Percentiles rank a stretch among this genome's conserved stretches.
Conservation (phyloP, 2,329 filamentous ascomycete genomes). For the Diplodia sapinea region DNA sequence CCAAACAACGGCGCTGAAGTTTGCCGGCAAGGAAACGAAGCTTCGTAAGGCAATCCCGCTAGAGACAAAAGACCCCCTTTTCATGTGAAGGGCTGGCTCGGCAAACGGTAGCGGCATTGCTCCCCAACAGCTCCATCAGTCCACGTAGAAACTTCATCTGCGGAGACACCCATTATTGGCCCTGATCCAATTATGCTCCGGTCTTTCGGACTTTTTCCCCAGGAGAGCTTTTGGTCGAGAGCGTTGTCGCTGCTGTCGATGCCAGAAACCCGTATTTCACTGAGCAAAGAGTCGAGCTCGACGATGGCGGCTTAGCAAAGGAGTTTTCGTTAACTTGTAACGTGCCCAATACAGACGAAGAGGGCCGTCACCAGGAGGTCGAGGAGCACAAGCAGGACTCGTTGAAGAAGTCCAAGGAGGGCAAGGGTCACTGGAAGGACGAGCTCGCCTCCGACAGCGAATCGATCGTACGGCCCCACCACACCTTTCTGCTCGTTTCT, state of each 20-base stretch:
- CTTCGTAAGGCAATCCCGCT: slow-evolving; percentile 46
- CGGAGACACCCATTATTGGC: too few species aligned
- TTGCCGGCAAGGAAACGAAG: slow-evolving; percentile 52
- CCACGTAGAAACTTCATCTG: not conserved
- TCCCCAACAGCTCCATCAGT: not conserved
- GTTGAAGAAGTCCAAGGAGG: slow-evolving; percentile 51
- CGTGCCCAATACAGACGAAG: slow-evolving; percentile 38
- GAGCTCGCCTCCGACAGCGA: slow-evolving; percentile 51
- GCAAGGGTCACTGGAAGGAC: slow-evolving; percentile 52
- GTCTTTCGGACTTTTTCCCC: too few species aligned
- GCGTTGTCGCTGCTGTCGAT: not conserved
- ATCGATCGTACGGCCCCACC: slow-evolving; percentile 28
- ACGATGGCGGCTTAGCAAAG: not conserved
- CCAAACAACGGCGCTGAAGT: slow-evolving; percentile 45
- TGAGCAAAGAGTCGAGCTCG: not conserved
- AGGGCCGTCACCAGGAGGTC: slow-evolving; percentile 48
- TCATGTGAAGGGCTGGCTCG: not conserved
- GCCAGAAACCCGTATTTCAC: not conserved
- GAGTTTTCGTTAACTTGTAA: not conserved
- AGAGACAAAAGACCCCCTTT: not conserved
- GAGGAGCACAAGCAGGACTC: slow-evolving; percentile 54
- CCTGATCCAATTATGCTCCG: too few species aligned
- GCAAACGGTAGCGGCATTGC: not conserved
- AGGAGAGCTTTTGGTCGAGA: not conserved
- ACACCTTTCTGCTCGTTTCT: slow-evolving; percentile 13